A percentile compares a stretch with the other conserved stretches of the same genome.
These are phyloP conservation scores for Salisapilia sapeloensis DNA, from an alignment of 352 stramenopile genomes.

Conservation along the genomic window DNA sequence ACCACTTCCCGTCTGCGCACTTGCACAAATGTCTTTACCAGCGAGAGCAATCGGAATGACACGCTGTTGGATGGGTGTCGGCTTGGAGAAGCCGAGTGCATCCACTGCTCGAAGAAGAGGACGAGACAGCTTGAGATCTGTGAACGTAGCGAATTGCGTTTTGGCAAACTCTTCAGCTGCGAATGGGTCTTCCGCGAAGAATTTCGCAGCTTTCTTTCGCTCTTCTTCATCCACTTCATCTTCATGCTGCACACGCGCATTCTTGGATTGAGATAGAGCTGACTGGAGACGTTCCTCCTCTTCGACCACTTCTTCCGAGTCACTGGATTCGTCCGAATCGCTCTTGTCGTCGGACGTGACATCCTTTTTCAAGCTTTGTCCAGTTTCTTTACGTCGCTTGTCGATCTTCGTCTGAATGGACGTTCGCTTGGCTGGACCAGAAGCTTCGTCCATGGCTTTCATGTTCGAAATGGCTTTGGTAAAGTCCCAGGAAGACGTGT, in stretches of 20 bases:
- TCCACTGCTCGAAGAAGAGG: constrained; percentile 93
- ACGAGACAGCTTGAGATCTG: constrained; percentile 93
- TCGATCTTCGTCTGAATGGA: constrained; percentile 79
- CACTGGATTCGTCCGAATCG: constrained; percentile 2
- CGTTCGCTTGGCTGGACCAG: constrained; percentile 47
- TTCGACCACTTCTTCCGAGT: constrained; percentile 31
- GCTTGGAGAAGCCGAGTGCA: constrained; percentile 92
- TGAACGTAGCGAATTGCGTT: constrained; percentile 86
- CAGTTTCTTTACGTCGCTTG: constrained; percentile 60
- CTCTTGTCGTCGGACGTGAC: constrained; percentile 19
- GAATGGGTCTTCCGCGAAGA: constrained; percentile 71
- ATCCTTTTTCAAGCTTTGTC: constrained; percentile 21
- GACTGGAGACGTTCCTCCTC: constrained; percentile 58
- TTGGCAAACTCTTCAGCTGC: constrained; percentile 59
- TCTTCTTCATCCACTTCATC: constrained; percentile 61
- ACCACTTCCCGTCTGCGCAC: constrained; percentile 91
- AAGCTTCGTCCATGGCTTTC: constrained; percentile 42
- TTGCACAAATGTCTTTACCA: constrained; percentile 96
- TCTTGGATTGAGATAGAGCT: constrained; percentile 40
- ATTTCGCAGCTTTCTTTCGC: constrained; percentile 60
- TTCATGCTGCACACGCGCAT: constrained; percentile 24
- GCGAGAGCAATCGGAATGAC: constrained; percentile 90
- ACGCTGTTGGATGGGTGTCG: constrained; percentile 88
- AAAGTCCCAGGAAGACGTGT: constrained; percentile 71
- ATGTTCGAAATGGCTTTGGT: constrained; percentile 77